A percentile compares a stretch with the other conserved stretches of the same genome.
Conservation (phyloP, 352 stramenopile species). For the Blastocystis sp. region DNA sequence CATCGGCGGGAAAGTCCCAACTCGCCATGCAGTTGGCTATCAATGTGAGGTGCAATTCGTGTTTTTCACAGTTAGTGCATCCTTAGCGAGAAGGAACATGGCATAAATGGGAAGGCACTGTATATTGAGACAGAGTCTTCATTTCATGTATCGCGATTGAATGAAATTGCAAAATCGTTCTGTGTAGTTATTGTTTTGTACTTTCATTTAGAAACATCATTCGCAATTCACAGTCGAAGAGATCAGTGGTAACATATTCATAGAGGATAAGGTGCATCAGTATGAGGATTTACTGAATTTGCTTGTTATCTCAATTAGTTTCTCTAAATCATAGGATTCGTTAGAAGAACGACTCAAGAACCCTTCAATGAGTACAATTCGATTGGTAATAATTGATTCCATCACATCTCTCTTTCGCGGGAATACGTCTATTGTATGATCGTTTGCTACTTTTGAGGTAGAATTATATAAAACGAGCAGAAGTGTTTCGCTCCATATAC, state of each 20-base stretch:
- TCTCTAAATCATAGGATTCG: background rate
- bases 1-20: slow-evolving; percentile 38
- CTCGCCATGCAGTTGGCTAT: slow-evolving; percentile 39
- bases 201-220: background rate
- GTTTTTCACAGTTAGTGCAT: background rate
- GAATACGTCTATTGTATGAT: background rate
- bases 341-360: background rate
- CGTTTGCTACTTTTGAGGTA: background rate
- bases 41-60: background rate
- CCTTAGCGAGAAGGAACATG: background rate
- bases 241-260: slow-evolving; percentile 22
- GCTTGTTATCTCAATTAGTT: background rate
- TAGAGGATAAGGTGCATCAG: background rate
- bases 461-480: slow-evolving; percentile 20
- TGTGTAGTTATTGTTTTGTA: background rate
- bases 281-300: background rate
- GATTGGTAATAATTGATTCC: slow-evolving; percentile 24
- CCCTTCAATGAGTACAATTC: background rate
- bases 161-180: background rate
- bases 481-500: slow-evolving; percentile 41
- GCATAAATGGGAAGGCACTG: slow-evolving; percentile 16
- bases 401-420: slow-evolving; percentile 22
- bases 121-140: slow-evolving; percentile 38
- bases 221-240: background rate
- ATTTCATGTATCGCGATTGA: background rate